phyloP scores from a whole-genome alignment of 306 rosid genomes.

The Luffa acutangula region DNA sequence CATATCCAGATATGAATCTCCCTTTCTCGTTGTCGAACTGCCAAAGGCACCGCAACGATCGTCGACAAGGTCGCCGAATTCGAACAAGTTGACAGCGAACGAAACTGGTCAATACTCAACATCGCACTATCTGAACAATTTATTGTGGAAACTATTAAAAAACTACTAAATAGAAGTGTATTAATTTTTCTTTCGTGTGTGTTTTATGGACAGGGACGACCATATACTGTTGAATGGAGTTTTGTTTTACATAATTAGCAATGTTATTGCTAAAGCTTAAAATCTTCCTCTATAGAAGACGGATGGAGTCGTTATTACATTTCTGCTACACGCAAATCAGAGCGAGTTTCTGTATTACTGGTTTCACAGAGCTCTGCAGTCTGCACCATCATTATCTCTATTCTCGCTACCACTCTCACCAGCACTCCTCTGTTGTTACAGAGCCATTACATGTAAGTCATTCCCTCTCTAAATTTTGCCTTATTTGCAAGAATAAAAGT shows the following conservation, averaged over 20 bases:
- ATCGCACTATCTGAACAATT: neutral
- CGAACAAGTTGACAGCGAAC: conserved; percentile 25
- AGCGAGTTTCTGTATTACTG: conserved; percentile 38
- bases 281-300: conserved; percentile 16
- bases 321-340: conserved; percentile 20
- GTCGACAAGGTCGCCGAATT: conserved; percentile 19
- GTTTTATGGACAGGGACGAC: conserved; percentile 26
- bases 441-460: conserved; percentile 36
- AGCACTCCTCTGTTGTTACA: conserved; percentile 38
- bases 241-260: neutral
- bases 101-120: conserved; percentile 11
- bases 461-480: neutral
- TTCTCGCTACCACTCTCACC: conserved; percentile 35
- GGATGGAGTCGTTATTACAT: conserved; percentile 12
- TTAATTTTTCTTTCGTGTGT: neutral
- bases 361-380: conserved; percentile 47
- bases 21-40: conserved; percentile 12
- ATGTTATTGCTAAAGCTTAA: neutral
- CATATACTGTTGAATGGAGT: conserved; percentile 21
- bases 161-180: neutral
- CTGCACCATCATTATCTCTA: conserved; percentile 39
- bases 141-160: neutral
- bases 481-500: neutral
- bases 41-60: conserved; percentile 11
- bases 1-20: conserved; percentile 23